These are phyloP conservation scores for Pisolithus marmoratus DNA, from an alignment of 768 basidiomycete genomes.

Conservation along the genomic window DNA sequence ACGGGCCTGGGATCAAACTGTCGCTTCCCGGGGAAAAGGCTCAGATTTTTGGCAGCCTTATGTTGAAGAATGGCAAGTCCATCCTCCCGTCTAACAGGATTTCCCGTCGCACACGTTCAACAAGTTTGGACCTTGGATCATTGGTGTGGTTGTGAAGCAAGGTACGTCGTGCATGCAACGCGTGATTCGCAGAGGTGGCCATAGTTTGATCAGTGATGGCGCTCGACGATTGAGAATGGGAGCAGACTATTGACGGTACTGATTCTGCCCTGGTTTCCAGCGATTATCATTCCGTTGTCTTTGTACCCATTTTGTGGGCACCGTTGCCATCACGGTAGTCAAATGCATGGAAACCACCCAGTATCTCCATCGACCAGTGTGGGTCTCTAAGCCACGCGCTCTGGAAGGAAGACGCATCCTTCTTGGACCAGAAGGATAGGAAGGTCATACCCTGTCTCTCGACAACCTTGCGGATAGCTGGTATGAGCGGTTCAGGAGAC, in stretches of 20 bases:
- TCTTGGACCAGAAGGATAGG: too few species aligned
- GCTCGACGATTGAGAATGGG: neutral
- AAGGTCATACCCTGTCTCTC: too few species aligned
- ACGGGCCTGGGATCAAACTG: constrained; percentile 77
- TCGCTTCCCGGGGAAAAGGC: constrained; percentile 77
- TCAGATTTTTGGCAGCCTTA: constrained; percentile 81
- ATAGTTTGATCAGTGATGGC: too few species aligned
- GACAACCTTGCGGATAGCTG: too few species aligned
- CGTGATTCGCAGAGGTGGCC: too few species aligned
- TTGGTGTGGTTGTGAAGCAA: constrained; percentile 14
- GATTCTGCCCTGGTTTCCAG: constrained; percentile 24
- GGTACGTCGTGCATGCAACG: constrained; percentile 11
- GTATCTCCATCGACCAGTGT: constrained; percentile 61
- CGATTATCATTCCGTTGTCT: constrained; percentile 54
- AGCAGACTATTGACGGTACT: neutral
- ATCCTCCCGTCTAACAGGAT: constrained; percentile 36
- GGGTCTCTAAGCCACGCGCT: too few species aligned
- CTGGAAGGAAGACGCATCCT: too few species aligned
- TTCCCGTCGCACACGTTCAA: constrained; percentile 15
- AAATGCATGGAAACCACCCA: constrained; percentile 65
- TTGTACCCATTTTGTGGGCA: constrained; percentile 69
- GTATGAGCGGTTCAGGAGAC: too few species aligned
- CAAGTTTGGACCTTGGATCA: constrained; percentile 12
- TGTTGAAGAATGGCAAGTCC: constrained; percentile 73
- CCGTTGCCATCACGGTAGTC: constrained; percentile 54